These are phyloP conservation scores for Gloeostereum incarnatum DNA, from an alignment of 768 basidiomycete genomes.

Conservation along the genomic window DNA sequence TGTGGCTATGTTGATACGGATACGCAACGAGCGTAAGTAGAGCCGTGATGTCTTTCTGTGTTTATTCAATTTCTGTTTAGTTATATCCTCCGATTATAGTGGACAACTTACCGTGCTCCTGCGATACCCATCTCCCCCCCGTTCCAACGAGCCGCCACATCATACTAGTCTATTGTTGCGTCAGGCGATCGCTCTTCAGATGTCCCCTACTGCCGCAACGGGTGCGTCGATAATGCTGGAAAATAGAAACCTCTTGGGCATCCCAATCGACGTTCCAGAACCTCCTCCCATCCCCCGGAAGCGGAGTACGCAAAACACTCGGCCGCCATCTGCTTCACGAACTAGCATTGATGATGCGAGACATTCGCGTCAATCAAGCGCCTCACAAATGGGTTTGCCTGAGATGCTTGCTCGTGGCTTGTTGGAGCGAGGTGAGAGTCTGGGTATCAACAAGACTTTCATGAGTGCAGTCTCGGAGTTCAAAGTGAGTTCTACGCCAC, in stretches of 20 bases:
- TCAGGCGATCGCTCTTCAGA: slow-evolving; percentile 75
- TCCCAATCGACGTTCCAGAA: slow-evolving; percentile 57
- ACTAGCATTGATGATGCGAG: slow-evolving; percentile 12
- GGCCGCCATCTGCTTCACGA: slow-evolving; percentile 11
- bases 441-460: slow-evolving; percentile 79
- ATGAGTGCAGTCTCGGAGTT: slow-evolving; percentile 75
- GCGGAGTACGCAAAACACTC: slow-evolving; percentile 19
- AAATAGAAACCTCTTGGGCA: slow-evolving; percentile 70
- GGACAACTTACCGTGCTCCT: slow-evolving; percentile 76
- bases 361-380: slow-evolving; percentile 30
- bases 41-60: slow-evolving; percentile 1
- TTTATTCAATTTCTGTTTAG: slow-evolving; percentile 25
- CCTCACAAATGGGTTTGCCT: slow-evolving; percentile 44
- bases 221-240: slow-evolving; percentile 77
- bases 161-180: slow-evolving; percentile 66
- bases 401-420: slow-evolving; percentile 68
- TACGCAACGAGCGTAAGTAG: slow-evolving; percentile 79
- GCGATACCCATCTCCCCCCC: slow-evolving; percentile 65
- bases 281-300: slow-evolving; percentile 23
- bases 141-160: slow-evolving; percentile 27
- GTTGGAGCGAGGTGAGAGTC: slow-evolving; percentile 65
- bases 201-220: slow-evolving; percentile 62
- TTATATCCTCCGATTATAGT: slow-evolving; percentile 83
- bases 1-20: slow-evolving; percentile 90
- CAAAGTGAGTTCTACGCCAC: slow-evolving; percentile 35